A percentile compares a stretch with the other conserved stretches of the same genome.
Evolutionary conservation across 1,139 yeast species (phyloP).

Genomic region (Candida glucosophila): DNA sequence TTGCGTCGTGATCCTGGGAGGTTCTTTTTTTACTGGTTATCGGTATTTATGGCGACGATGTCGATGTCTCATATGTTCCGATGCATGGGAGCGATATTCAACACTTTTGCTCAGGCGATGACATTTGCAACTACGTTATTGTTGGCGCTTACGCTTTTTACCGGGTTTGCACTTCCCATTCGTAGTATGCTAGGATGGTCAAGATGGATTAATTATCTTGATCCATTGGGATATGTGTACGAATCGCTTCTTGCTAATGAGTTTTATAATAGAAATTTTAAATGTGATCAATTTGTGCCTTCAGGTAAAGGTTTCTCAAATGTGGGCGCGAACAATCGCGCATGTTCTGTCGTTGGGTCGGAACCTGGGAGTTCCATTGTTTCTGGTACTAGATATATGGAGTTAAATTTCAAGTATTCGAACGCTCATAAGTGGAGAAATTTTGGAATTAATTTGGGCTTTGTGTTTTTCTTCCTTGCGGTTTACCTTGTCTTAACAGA

Average conservation of each 20-base stretch:
- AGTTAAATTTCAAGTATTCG: slow-evolving; percentile 36
- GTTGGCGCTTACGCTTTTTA: slow-evolving; percentile 44
- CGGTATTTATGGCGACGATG: slow-evolving; percentile 34
- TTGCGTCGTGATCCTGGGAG: slow-evolving; percentile 53
- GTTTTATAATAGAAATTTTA: slow-evolving; percentile 38
- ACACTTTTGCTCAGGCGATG: slow-evolving; percentile 51
- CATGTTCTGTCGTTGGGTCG: slow-evolving; percentile 62
- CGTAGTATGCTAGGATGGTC: slow-evolving; percentile 58
- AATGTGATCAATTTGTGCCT: slow-evolving; percentile 39
- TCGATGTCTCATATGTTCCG: slow-evolving; percentile 54
- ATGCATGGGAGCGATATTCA: slow-evolving; percentile 49
- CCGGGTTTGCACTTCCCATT: slow-evolving; percentile 53
- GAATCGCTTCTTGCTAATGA: slow-evolving; percentile 53
- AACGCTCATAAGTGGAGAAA: slow-evolving; percentile 75
- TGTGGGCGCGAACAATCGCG: slow-evolving; percentile 21
- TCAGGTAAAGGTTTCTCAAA: slow-evolving; percentile 42
- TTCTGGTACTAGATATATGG: slow-evolving; percentile 50
- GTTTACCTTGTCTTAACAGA: slow-evolving; percentile 55
- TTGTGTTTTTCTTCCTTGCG: slow-evolving; percentile 43
- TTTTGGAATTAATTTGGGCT: slow-evolving; percentile 61
- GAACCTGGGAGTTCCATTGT: slow-evolving; percentile 47
- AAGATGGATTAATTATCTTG: slow-evolving; percentile 50
- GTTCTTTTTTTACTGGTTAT: slow-evolving; percentile 46
- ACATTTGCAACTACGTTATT: slow-evolving; percentile 52
- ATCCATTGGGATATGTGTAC: slow-evolving; percentile 50